Base-by-base conservation (phyloP, 805 yeast genomes). In the Candida wancherniae region DNA sequence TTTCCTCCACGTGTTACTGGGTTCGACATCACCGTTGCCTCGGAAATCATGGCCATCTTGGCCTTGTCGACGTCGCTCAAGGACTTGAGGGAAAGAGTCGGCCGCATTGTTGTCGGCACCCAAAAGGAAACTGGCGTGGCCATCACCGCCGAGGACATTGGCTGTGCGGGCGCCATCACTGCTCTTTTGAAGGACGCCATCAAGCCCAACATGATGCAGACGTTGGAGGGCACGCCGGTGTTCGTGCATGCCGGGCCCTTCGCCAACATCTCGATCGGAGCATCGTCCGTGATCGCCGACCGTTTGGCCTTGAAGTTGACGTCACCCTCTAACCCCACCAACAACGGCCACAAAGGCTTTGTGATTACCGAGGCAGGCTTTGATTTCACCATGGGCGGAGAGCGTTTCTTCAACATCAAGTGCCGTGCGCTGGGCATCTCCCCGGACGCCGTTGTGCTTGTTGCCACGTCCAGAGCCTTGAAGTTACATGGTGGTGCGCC, bases 371-470 rank as follows among this genome's bases (percentile, higher is more conserved):
- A 90, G 61, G 97, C 97, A 22, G 98, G 98, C 31, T 90, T 90
- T 64, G 97, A 90, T 62, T 90, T 92, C 70, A 90, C 97, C 28
- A 90, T 90, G 97, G 98, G 98, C 45, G 97, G 97, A 48, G 98
- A 90, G 69, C 75, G 97, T 52, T 90, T 90, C 66, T 75, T 90
- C 63, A 86, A 90, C 68, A 90, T 90, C 60, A 90, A 90, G 67
- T 87, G 97, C 61, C 80, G 97, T 57, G 73, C 94, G 12, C 82
- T 94, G 22, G 96, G 95, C 4, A 70, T 84, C 36, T 63, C 70
- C 22, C 97, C 97, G 22, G 94, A 88, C 56, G 83, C 83, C 22
- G 90, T 90, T 34, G 95, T 90, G 25, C 75, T 90, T 48, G 97
- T 90, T 36, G 96, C 97, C 22, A 90, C 97, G 19, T 92, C 90